These are phyloP conservation scores for Naganishia onofrii DNA, from an alignment of 768 basidiomycete species.

Conservation along the genomic window DNA sequence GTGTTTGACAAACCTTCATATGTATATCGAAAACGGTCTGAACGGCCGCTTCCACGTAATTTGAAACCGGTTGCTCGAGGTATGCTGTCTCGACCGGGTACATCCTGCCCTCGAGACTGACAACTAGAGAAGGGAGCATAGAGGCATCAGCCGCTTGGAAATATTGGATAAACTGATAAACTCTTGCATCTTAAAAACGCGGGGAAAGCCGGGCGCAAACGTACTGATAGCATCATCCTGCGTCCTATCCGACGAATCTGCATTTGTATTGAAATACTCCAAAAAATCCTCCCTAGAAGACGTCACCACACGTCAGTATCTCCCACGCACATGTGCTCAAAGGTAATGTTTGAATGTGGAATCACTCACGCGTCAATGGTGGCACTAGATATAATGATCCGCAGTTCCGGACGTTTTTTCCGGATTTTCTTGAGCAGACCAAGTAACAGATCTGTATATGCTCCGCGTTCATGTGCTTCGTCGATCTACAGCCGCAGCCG, in stretches of 20 bases:
- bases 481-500: constrained; percentile 80
- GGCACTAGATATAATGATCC: constrained; percentile 91
- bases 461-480: constrained; percentile 92
- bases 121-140: constrained; percentile 53
- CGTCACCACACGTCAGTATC: not conserved
- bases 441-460: constrained; percentile 91
- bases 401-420: constrained; percentile 80
- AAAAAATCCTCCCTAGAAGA: constrained; percentile 63
- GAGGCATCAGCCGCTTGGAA: too few relatives aligned
- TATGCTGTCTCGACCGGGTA: constrained; percentile 92
- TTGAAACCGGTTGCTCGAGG: constrained; percentile 66
- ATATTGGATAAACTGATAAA: not conserved
- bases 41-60: constrained; percentile 84
- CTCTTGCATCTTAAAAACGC: not conserved
- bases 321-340: not conserved
- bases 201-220: constrained; percentile 28
- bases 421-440: constrained; percentile 93
- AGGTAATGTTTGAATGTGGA: not conserved
- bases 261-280: constrained; percentile 76
- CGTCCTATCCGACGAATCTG: constrained; percentile 51
- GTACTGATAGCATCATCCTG: constrained; percentile 65
- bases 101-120: constrained; percentile 89
- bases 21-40: constrained; percentile 92
- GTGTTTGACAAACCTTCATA: constrained; percentile 61
- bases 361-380: constrained; percentile 75